Percentiles rank a stretch among this genome's conserved stretches.
phyloP scores from a whole-genome alignment of 345 rosid genomes.

The Heritiera littoralis region DNA sequence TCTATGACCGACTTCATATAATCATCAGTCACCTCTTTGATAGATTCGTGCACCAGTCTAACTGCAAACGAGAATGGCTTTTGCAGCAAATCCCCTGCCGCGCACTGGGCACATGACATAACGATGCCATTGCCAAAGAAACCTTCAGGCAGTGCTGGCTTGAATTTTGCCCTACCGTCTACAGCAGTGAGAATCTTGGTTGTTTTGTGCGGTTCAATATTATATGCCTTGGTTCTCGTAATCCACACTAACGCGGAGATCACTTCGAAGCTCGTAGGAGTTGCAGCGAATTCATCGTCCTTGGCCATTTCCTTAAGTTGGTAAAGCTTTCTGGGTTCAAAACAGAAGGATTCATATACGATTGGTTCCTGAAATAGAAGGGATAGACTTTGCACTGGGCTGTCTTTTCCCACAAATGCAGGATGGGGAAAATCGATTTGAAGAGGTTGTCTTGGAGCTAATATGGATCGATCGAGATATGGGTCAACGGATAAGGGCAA shows the following conservation, averaged over 20 bases:
- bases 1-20: conserved; percentile 91
- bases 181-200: conserved; percentile 81
- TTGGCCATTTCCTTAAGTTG: conserved; percentile 55
- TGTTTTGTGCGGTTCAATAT: conserved; percentile 51
- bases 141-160: conserved; percentile 67
- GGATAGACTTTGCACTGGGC: not conserved
- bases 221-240: conserved; percentile 66
- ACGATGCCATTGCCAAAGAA: conserved; percentile 82
- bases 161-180: conserved; percentile 70
- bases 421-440: conserved; percentile 51
- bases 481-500: conserved; percentile 54
- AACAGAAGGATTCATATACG: conserved; percentile 64
- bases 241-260: conserved; percentile 82
- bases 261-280: conserved; percentile 67
- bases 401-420: conserved; percentile 32
- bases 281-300: conserved; percentile 44
- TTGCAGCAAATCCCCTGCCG: conserved; percentile 60
- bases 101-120: conserved; percentile 57
- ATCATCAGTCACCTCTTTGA: conserved; percentile 65
- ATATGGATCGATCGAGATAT: conserved; percentile 52
- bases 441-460: conserved; percentile 54
- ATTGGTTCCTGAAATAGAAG: conserved; percentile 43
- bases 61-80: conserved; percentile 63
- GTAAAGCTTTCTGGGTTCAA: conserved; percentile 61
- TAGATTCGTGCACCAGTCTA: conserved; percentile 61